Evolutionary conservation across 768 basidiomycete species (phyloP), one percentile per base, ranked within the genome.

Genomic region (Butyriboletus loyo): DNA sequence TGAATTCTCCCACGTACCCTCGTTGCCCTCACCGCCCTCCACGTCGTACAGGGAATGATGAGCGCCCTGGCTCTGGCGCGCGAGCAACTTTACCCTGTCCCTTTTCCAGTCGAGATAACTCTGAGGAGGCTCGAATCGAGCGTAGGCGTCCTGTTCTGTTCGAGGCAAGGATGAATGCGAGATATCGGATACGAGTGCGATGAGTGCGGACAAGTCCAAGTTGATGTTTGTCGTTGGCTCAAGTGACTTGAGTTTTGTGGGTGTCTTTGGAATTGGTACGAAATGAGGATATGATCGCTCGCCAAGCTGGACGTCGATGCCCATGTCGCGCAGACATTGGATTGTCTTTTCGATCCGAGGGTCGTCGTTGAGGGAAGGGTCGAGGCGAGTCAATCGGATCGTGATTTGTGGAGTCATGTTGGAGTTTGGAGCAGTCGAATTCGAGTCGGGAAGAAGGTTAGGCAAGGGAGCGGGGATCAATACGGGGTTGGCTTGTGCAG

Each of bases 181-280:
- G 46, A 91, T 82, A 56, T 92, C 90, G 11, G 89, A 91, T 38
- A 89, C 78, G 27, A 94, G 77, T 0, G 93, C 92, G 49, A 96
- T 87, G 41, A 96, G 78, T 1, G 88, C 77, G 1, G 90, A 93
- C 11, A 96, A 75, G 63, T 96, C 93, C 31, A 94, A 78, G 57
- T 92, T 89, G 68, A 96, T 76, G 43, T 77, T 72, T 7, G 60
- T 59, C 0, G 87, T 88, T 1, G 86, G 87, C 10, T 65, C 50
- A 34, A 78, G 65, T 9, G 28, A 34, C 34, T 55, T 53, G 53
- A 42, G 27, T 58, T 19, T 31, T 28, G 38, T 4, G 3, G 32
- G 25, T 2, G 32, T 44, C 21, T 39, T 38, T 41, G 24, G 25
- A 7, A 53, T 10, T 13, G 31, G 34, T 19, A 27, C 15, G 37